A percentile compares a stretch with the other conserved stretches of the same genome.
Conservation (phyloP, 1,284 basidiomycete genomes). For the Gymnopus androsaceus region DNA sequence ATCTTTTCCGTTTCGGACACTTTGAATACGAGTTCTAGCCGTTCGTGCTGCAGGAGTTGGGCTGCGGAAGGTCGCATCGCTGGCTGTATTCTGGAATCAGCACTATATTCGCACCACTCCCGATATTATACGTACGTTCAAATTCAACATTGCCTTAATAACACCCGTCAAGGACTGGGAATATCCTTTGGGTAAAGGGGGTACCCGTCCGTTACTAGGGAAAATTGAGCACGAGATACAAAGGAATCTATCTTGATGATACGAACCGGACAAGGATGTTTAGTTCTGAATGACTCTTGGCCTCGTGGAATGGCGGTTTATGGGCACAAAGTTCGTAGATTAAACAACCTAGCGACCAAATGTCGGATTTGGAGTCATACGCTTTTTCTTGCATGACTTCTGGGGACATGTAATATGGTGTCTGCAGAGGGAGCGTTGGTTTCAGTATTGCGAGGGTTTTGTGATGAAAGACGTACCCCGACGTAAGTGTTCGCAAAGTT, state of each 20-base stretch:
- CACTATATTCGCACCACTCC: neutral
- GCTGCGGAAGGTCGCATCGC: conserved; percentile 81
- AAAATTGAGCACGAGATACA: neutral
- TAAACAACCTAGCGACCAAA: conserved; percentile 96
- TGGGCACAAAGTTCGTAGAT: conserved; percentile 95
- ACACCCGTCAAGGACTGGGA: conserved; percentile 70
- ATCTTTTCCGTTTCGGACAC: conserved; percentile 79
- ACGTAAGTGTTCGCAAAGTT: conserved; percentile 96
- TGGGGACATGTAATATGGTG: conserved; percentile 98
- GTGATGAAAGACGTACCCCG: conserved; percentile 60
- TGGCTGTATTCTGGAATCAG: conserved; percentile 47
- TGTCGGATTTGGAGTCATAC: conserved; percentile 97
- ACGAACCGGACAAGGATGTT: conserved; percentile 77
- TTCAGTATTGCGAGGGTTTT: neutral
- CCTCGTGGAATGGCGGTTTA: conserved; percentile 89
- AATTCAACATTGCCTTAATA: conserved; percentile 85
- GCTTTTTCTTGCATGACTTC: conserved; percentile 95
- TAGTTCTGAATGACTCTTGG: conserved; percentile 84
- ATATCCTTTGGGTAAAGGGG: conserved; percentile 81
- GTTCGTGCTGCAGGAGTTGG: conserved; percentile 77
- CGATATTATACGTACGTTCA: conserved; percentile 62
- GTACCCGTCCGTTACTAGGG: conserved; percentile 80
- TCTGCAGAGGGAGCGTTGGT: conserved; percentile 47
- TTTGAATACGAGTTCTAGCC: conserved; percentile 71
- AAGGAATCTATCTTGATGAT: neutral